Evolutionary conservation across 1,284 basidiomycete genomes (phyloP).

Genomic region (Neonothopanus nambi): DNA sequence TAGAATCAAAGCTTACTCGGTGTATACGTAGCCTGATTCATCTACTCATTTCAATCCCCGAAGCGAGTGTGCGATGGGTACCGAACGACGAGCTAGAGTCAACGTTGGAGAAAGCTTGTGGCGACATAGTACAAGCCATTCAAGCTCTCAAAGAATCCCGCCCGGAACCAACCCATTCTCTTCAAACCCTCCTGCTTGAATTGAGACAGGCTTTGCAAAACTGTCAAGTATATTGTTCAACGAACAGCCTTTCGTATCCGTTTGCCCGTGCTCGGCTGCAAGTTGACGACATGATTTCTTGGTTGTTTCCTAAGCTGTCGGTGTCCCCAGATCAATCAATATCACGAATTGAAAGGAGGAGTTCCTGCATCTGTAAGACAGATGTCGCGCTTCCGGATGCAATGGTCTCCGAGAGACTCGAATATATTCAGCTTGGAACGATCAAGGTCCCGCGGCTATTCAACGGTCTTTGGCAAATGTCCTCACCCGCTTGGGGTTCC

Average conservation of each 20-base stretch:
- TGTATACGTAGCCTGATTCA: conserved; percentile 17
- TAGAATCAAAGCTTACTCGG: background rate
- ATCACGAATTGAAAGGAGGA: too few relatives aligned
- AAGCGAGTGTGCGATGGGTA: conserved; percentile 13
- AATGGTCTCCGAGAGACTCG: background rate
- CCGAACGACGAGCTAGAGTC: conserved; percentile 8
- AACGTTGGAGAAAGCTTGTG: conserved; percentile 14
- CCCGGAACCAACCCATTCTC: conserved; percentile 7
- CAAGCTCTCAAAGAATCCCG: conserved; percentile 22
- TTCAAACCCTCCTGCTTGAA: conserved; percentile 11
- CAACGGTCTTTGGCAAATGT: conserved; percentile 53
- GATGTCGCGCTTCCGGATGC: too few relatives aligned
- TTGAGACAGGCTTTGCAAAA: conserved; percentile 9
- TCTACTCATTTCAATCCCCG: conserved; percentile 13
- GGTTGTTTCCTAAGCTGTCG: conserved; percentile 13
- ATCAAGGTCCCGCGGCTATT: conserved; percentile 39
- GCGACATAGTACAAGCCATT: conserved; percentile 22
- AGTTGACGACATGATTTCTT: conserved; percentile 17
- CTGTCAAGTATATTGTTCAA: conserved; percentile 16
- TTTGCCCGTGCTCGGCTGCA: conserved; percentile 20
- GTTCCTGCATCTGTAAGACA: too few relatives aligned
- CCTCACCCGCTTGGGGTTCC: conserved; percentile 50
- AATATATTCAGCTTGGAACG: conserved; percentile 10
- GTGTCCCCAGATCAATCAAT: background rate
- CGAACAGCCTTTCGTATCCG: conserved; percentile 15